Conservation (phyloP, 2,329 filamentous ascomycete species). For the Xylaria sp. region DNA sequence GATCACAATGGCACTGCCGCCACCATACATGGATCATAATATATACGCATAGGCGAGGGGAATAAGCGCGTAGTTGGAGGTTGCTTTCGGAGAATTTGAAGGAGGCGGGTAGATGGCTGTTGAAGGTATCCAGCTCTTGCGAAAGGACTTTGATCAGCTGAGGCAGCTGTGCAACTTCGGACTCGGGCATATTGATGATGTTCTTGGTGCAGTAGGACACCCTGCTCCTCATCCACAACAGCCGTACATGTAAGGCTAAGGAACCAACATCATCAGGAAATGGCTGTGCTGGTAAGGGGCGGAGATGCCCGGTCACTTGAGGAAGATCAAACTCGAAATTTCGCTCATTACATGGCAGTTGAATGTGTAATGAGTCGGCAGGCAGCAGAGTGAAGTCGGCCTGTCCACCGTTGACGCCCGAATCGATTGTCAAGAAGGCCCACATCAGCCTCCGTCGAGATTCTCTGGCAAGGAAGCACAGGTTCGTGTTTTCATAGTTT, state of each 20-base stretch:
- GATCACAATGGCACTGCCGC: constrained; percentile 53
- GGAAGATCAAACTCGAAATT: constrained; percentile 54
- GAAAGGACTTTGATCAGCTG: constrained; percentile 44
- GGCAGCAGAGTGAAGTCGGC: constrained; percentile 44
- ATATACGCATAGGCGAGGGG: constrained; percentile 51
- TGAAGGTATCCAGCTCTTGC: constrained; percentile 45
- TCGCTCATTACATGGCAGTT: constrained; percentile 46
- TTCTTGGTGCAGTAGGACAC: constrained; percentile 51
- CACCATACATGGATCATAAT: constrained; percentile 58
- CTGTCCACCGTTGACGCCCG: constrained; percentile 42
- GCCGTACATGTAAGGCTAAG: constrained; percentile 51
- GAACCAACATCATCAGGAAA: constrained; percentile 51
- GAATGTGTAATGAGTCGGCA: constrained; percentile 40
- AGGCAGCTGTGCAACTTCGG: constrained; percentile 43
- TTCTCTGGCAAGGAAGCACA: constrained; percentile 37
- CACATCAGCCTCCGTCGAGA: constrained; percentile 39
- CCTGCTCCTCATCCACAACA: constrained; percentile 49
- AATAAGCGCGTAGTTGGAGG: constrained; percentile 51
- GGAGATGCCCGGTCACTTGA: constrained; percentile 46
- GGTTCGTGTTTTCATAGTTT: constrained; percentile 43
- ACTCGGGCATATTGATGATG: constrained; percentile 37
- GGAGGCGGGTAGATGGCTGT: constrained; percentile 47
- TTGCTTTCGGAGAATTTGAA: constrained; percentile 56
- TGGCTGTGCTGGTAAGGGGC: constrained; percentile 39
- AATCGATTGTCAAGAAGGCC: constrained; percentile 45